These are phyloP conservation scores for Aspergillus novofumigatus DNA, from an alignment of 2,329 filamentous ascomycete genomes.

Conservation along the genomic window DNA sequence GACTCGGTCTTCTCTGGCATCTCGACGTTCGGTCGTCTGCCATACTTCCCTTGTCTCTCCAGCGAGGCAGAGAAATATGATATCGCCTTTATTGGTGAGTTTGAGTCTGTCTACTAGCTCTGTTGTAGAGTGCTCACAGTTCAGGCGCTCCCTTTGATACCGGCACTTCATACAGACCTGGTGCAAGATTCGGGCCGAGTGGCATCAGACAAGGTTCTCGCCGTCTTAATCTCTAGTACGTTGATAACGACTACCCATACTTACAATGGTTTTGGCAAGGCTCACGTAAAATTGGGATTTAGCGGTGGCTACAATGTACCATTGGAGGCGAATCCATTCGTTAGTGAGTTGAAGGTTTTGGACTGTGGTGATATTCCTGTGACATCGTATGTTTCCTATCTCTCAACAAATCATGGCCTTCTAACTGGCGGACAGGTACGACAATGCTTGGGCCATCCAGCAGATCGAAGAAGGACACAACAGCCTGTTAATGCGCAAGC, in stretches of 20 bases:
- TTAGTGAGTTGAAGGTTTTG: conserved; percentile 72
- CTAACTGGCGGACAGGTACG: conserved; percentile 53
- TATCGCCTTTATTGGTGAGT: conserved; percentile 74
- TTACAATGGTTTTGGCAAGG: conserved; percentile 24
- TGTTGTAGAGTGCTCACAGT: neutral
- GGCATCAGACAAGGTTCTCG: conserved; percentile 84
- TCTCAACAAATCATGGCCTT: neutral
- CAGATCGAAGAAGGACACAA: conserved; percentile 86
- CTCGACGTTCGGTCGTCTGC: conserved; percentile 75
- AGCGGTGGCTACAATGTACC: conserved; percentile 87
- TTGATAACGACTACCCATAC: conserved; percentile 22
- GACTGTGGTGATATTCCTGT: conserved; percentile 84
- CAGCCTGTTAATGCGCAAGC: conserved; percentile 65
- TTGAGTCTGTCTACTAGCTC: neutral
- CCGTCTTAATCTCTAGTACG: conserved; percentile 81
- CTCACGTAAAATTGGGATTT: conserved; percentile 47
- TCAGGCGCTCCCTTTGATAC: conserved; percentile 78
- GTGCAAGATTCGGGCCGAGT: conserved; percentile 77
- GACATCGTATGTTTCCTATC: conserved; percentile 59
- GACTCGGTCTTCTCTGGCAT: conserved; percentile 88
- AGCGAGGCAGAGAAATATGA: conserved; percentile 69
- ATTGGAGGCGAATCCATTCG: conserved; percentile 73
- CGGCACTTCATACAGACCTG: conserved; percentile 77
- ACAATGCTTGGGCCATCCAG: conserved; percentile 74
- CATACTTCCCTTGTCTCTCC: conserved; percentile 72